These are phyloP conservation scores for Rhododendron mucronatum DNA, from an alignment of 148 eudicot species.

Conservation along the genomic window DNA sequence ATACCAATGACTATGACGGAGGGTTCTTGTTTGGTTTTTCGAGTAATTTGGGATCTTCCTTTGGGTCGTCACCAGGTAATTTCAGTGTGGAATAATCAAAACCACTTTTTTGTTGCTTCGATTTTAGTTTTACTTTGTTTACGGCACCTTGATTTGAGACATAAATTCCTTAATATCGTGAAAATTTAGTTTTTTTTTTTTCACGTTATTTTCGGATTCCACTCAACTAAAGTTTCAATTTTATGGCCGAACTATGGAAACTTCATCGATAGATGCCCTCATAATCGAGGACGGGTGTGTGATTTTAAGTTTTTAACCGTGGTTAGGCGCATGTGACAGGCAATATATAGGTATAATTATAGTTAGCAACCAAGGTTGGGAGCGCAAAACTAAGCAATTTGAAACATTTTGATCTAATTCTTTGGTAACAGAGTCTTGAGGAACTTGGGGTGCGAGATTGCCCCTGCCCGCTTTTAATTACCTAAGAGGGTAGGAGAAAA, in stretches of 20 bases:
- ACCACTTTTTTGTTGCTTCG: neutral
- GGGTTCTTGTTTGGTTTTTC: constrained; percentile 26
- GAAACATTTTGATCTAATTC: neutral
- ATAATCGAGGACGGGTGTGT: neutral
- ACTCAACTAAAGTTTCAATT: neutral
- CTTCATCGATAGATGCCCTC: neutral
- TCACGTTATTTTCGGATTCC: neutral
- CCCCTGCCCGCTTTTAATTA: neutral
- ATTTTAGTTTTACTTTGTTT: neutral
- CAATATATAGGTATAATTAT: neutral
- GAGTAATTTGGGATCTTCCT: constrained; percentile 29
- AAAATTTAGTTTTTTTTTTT: neutral
- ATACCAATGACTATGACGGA: constrained; percentile 24
- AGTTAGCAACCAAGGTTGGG: neutral
- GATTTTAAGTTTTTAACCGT: neutral
- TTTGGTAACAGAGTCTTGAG: neutral
- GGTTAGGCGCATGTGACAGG: neutral
- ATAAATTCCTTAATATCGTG: neutral
- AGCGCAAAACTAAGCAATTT: neutral
- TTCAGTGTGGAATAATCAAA: neutral
- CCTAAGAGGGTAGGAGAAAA: neutral
- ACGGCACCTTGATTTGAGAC: neutral
- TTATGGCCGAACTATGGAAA: neutral
- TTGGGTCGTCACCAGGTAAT: constrained; percentile 29
- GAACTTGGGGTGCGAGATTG: neutral